phyloP scores from a whole-genome alignment of 2,329 filamentous ascomycete species.

The Blastomyces emzantsi region DNA sequence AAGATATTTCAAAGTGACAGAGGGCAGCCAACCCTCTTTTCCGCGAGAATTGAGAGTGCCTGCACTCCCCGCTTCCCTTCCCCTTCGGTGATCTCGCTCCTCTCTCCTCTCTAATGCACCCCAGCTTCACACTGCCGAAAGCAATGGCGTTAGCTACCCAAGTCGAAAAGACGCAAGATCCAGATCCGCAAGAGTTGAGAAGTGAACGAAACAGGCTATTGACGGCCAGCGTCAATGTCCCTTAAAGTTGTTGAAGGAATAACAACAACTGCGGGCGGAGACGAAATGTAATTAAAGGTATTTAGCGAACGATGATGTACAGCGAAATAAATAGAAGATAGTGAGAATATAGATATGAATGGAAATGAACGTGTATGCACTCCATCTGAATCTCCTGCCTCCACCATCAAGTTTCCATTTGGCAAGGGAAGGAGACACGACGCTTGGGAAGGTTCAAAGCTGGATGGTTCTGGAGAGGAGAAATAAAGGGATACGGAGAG shows the following conservation, averaged over 20 bases:
- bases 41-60: not conserved
- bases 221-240: constrained; percentile 9
- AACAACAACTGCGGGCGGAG: not conserved
- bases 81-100: not conserved
- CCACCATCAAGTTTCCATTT: not conserved
- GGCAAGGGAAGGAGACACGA: not conserved
- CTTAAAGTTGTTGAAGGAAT: not conserved
- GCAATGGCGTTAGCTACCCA: not conserved
- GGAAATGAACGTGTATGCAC: not conserved
- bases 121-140: not conserved
- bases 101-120: not conserved
- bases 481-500: not conserved
- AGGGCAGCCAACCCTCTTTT: not conserved
- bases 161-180: not conserved
- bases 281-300: not conserved
- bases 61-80: not conserved
- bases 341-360: not conserved
- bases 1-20: not conserved
- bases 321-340: not conserved
- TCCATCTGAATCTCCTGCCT: not conserved
- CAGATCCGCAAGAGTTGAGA: not conserved
- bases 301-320: not conserved
- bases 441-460: not conserved
- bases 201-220: not conserved
- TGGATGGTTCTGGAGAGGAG: not conserved